These are phyloP conservation scores for Aspergillus phoenicis DNA, from an alignment of 2,329 filamentous ascomycete species.

Conservation along the genomic window DNA sequence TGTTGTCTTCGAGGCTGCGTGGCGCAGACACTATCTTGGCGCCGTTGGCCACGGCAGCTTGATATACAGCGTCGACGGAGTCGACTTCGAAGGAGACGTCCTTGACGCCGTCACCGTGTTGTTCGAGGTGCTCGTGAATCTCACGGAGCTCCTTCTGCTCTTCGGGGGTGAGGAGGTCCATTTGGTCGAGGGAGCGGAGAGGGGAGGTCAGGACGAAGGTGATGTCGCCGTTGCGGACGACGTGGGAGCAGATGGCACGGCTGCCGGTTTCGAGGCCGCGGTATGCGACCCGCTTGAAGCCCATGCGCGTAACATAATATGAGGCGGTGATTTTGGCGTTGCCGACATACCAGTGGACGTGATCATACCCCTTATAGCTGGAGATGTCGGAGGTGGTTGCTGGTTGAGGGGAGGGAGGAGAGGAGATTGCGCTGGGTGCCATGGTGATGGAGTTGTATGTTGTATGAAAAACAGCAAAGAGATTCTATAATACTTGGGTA, in stretches of 20 bases:
- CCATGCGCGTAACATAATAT: slow-evolving; percentile 86
- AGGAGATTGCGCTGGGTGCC: slow-evolving; percentile 37
- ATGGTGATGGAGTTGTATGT: slow-evolving; percentile 16
- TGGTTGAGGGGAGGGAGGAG: slow-evolving; percentile 23
- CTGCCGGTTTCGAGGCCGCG: slow-evolving; percentile 85
- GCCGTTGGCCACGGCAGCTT: slow-evolving; percentile 64
- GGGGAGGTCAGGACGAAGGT: slow-evolving; percentile 48
- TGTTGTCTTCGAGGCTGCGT: slow-evolving; percentile 63
- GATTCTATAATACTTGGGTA: background rate
- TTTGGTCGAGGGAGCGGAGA: slow-evolving; percentile 64
- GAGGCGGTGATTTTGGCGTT: slow-evolving; percentile 94
- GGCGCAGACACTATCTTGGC: slow-evolving; percentile 44
- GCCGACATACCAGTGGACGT: slow-evolving; percentile 94
- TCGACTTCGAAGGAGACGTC: slow-evolving; percentile 96
- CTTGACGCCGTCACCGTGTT: slow-evolving; percentile 91
- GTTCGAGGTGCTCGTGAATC: slow-evolving; percentile 80
- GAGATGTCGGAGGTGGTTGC: slow-evolving; percentile 30
- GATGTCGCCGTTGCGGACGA: slow-evolving; percentile 52
- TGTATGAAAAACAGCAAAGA: background rate
- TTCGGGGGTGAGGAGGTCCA: slow-evolving; percentile 56
- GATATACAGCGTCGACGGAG: slow-evolving; percentile 78
- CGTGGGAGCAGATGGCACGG: slow-evolving; percentile 78
- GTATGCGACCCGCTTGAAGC: slow-evolving; percentile 81
- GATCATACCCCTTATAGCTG: slow-evolving; percentile 78
- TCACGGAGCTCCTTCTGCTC: slow-evolving; percentile 70